Evolutionary conservation across 768 basidiomycete species (phyloP).

Genomic region (Termitomyces sp.): DNA sequence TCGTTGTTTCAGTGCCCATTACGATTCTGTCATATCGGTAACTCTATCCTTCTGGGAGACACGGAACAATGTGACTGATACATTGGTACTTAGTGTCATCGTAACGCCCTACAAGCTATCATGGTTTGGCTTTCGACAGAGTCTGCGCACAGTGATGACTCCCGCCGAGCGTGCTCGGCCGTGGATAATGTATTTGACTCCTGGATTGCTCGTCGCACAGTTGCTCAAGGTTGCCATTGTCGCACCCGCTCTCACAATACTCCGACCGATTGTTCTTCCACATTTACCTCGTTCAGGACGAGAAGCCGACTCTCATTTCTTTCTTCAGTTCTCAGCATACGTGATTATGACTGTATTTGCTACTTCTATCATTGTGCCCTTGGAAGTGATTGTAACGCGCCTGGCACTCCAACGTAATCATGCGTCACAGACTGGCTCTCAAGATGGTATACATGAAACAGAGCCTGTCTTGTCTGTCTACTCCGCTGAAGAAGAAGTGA

Average conservation of each 20-base stretch:
- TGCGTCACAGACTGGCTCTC: slow-evolving; percentile 45
- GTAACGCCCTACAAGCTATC: slow-evolving; percentile 74
- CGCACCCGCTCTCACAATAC: slow-evolving; percentile 13
- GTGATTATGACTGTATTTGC: slow-evolving; percentile 45
- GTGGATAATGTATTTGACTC: slow-evolving; percentile 76
- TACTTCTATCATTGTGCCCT: slow-evolving; percentile 55
- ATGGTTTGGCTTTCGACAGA: slow-evolving; percentile 48
- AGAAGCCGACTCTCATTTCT: not conserved
- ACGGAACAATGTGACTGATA: not conserved
- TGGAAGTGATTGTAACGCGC: slow-evolving; percentile 71
- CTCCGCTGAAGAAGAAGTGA: slow-evolving; percentile 7
- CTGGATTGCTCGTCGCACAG: slow-evolving; percentile 59
- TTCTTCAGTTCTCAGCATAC: not conserved
- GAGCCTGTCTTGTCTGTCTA: not conserved
- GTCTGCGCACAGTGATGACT: slow-evolving; percentile 67
- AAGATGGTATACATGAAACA: not conserved
- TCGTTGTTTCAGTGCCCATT: slow-evolving; percentile 4
- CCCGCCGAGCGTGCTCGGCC: slow-evolving; percentile 71
- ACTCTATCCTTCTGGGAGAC: not conserved
- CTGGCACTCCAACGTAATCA: slow-evolving; percentile 82
- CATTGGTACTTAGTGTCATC: slow-evolving; percentile 48
- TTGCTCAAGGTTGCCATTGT: slow-evolving; percentile 34
- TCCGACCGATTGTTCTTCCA: slow-evolving; percentile 2
- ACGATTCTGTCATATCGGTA: slow-evolving; percentile 7
- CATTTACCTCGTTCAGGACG: not conserved